A percentile compares a stretch with the other conserved stretches of the same genome.
phyloP scores from a whole-genome alignment of 75 land plant species.

The Selaginella tamariscina region DNA sequence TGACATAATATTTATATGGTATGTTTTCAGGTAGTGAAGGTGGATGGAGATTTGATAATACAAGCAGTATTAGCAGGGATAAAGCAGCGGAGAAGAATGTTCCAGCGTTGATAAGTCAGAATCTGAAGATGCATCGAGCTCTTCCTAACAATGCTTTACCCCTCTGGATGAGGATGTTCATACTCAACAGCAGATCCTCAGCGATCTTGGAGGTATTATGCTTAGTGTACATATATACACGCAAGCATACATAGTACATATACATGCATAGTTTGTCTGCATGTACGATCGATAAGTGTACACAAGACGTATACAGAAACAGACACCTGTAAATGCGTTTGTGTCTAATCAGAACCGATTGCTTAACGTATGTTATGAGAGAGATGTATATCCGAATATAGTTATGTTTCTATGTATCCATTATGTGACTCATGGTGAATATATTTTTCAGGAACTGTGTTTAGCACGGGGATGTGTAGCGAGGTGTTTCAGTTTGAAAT shows the following conservation, averaged over 20 bases:
- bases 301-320: no score
- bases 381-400: background rate
- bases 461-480: slow-evolving; percentile 92
- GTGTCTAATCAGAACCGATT: background rate
- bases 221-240: background rate
- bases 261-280: no score
- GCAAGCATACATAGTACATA: no score
- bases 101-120: background rate
- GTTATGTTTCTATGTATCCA: no score
- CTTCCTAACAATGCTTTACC: no score
- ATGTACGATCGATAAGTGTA: no score
- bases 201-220: slow-evolving; percentile 2
- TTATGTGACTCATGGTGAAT: no score
- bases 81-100: slow-evolving; percentile 36
- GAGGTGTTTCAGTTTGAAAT: slow-evolving; percentile 91
- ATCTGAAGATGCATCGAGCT: no score
- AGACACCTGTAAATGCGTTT: background rate
- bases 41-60: slow-evolving; percentile 89
- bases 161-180: background rate
- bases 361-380: slow-evolving; percentile 11
- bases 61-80: slow-evolving; percentile 84
- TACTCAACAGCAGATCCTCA: background rate
- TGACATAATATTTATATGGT: no score
- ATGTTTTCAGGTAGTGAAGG: slow-evolving; percentile 78
- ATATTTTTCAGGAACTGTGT: slow-evolving; percentile 61